Evolutionary conservation across 2,329 filamentous ascomycete genomes (phyloP), one percentile per base, ranked within the genome.

Genomic region (Pezicula neosporulosa): DNA sequence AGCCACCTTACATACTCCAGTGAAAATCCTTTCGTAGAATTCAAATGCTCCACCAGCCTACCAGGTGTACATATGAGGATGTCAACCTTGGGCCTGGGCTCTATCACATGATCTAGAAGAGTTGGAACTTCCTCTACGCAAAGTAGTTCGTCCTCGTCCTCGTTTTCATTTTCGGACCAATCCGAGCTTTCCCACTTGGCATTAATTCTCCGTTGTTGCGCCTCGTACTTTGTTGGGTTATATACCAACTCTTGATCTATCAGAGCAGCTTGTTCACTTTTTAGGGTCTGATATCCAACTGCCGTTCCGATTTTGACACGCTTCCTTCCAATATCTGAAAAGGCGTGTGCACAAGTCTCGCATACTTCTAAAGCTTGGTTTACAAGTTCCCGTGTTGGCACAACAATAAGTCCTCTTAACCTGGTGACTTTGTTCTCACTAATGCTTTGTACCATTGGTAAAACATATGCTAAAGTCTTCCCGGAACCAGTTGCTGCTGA

Each of bases 401-500:
- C 84, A 1, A 99, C 86, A 44, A 99, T 83, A 1, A 99, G 70
- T 1, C 86, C 92, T 37, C 89, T 81, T 8, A 99, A 72, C 50
- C 81, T 81, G 0, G 87, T 88, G 10, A 83, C 77, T 19, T 73
- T 72, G 13, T 80, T 78, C 30, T 80, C 75, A 58, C 86, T 85
- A 45, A 99, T 74, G 47, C 87, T 85, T 43, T 90, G 83, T 4
- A 96, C 80, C 52, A 99, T 83, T 0, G 94, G 94, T 3, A 99
- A 73, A 0, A 93, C 82, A 63, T 99, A 99, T 0, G 93, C 88
- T 15, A 99, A 70, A 0, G 94, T 99, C 67, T 99, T 99, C 51
- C 94, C 94, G 0, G 94, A 97, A 8, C 94, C 94, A 0, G 94
- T 99, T 1, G 93, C 89, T 0, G 95, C 94, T 7, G 91, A 94